Evolutionary conservation across 768 basidiomycete genomes (phyloP), one percentile per base, ranked within the genome.

Genomic region (Tricholoma terreum): DNA sequence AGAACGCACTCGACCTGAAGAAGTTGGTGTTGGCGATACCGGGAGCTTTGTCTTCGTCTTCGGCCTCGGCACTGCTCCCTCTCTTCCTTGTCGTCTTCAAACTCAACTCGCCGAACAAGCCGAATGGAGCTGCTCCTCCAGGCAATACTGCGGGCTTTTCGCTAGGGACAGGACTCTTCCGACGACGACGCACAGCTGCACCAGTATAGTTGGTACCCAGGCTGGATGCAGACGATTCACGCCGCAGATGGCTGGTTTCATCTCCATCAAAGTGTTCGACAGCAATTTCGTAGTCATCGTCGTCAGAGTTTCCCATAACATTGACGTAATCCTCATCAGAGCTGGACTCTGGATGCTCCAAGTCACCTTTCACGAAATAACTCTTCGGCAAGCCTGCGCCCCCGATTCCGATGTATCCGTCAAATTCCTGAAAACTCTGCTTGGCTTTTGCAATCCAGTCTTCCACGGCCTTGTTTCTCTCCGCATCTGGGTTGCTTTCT

Each of bases 361-460:
- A 69, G 45, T 83, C 82, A 40, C 79, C 79, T 6, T 78, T 77
- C 27, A 81, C 75, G 22, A 82, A 70, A 52, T 76, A 81, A 60
- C 72, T 77, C 66, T 77, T 78, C 17, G 83, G 81, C 66, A 82
- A 76, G 31, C 78, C 73, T 2, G 82, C 75, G 50, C 83, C 84
- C 30, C 81, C 84, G 58, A 84, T 80, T 34, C 80, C 85, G 57
- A 90, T 84, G 65, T 84, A 83, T 14, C 79, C 81, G 12, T 83
- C 87, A 58, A 89, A 87, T 55, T 87, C 84, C 55, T 83, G 78
- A 48, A 91, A 76, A 35, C 82, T 85, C 57, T 84, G 81, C 51
- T 84, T 81, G 0, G 90, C 90, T 67, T 85, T 87, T 6, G 84
- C 77, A 55, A 92, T 85, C 90, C 90, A 92, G 58, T 88, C 84